Evolutionary conservation across 768 basidiomycete species (phyloP).

Genomic region (Filobasidium wieringae): DNA sequence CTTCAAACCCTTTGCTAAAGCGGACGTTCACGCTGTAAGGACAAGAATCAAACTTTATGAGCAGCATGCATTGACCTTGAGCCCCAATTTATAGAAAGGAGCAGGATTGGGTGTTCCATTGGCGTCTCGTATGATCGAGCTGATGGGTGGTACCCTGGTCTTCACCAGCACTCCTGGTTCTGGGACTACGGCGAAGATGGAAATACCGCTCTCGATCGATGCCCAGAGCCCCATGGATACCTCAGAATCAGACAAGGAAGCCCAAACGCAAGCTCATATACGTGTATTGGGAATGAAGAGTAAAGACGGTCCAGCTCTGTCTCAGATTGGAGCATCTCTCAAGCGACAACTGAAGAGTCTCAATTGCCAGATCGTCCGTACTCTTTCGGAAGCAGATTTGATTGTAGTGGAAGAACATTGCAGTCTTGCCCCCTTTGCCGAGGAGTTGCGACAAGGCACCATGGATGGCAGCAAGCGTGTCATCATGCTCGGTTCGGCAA

Average conservation of each 20-base stretch:
- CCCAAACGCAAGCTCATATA: background rate
- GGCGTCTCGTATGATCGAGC: constrained; percentile 32
- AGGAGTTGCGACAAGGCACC: background rate
- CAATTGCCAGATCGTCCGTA: background rate
- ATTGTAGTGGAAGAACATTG: background rate
- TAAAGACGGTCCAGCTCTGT: background rate
- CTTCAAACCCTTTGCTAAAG: constrained; percentile 26
- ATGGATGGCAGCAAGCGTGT: background rate
- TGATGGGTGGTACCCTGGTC: constrained; percentile 33
- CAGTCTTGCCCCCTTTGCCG: background rate
- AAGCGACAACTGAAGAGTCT: background rate
- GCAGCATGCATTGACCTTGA: background rate
- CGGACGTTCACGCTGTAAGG: constrained; percentile 18
- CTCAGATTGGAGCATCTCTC: background rate
- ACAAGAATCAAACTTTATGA: constrained; percentile 4
- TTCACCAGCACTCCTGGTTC: constrained; percentile 24
- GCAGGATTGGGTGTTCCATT: constrained; percentile 31
- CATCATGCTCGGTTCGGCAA: background rate
- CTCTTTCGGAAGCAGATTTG: background rate
- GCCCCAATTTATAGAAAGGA: constrained; percentile 13
- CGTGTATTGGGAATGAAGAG: background rate
- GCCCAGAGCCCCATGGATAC: background rate
- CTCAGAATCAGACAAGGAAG: background rate
- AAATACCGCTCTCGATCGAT: constrained; percentile 23
- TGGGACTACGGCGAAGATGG: constrained; percentile 31